Evolutionary conservation across 345 rosid species (phyloP), one percentile per base, ranked within the genome.

Genomic region (Arabis hirsuta): DNA sequence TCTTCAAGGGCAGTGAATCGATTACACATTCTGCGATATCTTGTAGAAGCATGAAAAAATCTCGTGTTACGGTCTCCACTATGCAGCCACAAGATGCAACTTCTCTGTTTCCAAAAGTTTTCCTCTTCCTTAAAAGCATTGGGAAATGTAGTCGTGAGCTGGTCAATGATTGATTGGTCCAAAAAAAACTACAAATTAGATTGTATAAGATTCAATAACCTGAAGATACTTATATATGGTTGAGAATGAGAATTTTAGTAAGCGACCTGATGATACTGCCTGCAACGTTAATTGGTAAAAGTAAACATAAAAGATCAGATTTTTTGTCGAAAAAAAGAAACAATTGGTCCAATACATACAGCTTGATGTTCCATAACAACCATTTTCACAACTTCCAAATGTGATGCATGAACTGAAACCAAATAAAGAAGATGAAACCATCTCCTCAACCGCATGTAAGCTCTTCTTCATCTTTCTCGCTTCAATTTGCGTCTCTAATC

Each of bases 201-300:
- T 22, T 22, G 24, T 22, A 22, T 22, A 22, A 22, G 24, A 22
- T 66, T 39, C 9, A 65, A 16, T 46, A 54, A 91, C 99, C 96
- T 95, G 97, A 19, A 90, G 96, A 81, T 91, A 91, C 78, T 95
- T 96, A 59, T 89, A 95, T 46, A 91, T 91, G 57, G 93, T 95
- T 71, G 97, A 84, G 83, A 91, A 94, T 7, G 96, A 82, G 78
- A 91, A 89, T 59, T 94, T 94, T 71, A 94, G 84, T 76, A 94
- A 77, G 31, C 72, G 79, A 64, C 89, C 84, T 65, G 74, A 82
- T 47, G 82, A 79, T 24, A 86, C 81, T 13, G 89, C 97, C 98
- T 94, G 80, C 73, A 82, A 56, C 27, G 77, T 53, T 65, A 42
- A 67, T 10, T 22, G 24, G 24, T 22, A 22, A 22, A 22, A 22